phyloP scores from a whole-genome alignment of 805 yeast genomes.

The Jamesozyma hellenica region DNA sequence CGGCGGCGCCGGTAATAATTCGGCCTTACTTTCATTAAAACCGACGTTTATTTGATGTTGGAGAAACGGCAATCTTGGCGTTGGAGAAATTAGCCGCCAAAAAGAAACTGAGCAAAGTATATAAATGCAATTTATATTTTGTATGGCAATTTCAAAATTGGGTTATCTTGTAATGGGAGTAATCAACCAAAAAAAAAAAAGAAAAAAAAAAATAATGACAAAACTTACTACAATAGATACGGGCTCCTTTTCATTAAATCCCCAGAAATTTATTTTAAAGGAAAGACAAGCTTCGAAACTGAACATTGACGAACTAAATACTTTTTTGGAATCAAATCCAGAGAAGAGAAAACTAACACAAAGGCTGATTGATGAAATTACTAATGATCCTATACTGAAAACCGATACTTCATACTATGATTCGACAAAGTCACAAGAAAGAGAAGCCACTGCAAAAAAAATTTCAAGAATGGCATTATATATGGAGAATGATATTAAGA shows the following conservation, averaged over 20 bases:
- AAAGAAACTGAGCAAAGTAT: too few relatives aligned
- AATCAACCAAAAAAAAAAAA: too few relatives aligned
- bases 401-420: constrained; percentile 50
- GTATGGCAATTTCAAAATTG: too few relatives aligned
- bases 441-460: constrained; percentile 50
- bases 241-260: constrained; percentile 18
- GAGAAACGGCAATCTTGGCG: too few relatives aligned
- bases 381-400: constrained; percentile 56
- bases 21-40: too few relatives aligned
- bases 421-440: constrained; percentile 42
- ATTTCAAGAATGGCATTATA: constrained; percentile 53
- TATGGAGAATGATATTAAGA: constrained; percentile 37
- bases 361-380: constrained; percentile 45
- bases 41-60: too few relatives aligned
- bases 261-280: constrained; percentile 24
- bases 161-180: too few relatives aligned
- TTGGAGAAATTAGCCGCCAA: too few relatives aligned
- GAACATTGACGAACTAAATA: constrained; percentile 39
- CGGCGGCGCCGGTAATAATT: too few relatives aligned
- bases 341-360: constrained; percentile 40
- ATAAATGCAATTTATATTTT: too few relatives aligned
- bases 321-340: constrained; percentile 44
- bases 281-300: constrained; percentile 40
- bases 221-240: constrained; percentile 17
- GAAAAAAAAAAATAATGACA: constrained; percentile 15